Evolutionary conservation across 2,329 filamentous ascomycete species (phyloP), one percentile per base, ranked within the genome.

Genomic region (Tolypocladium cylindrosporum): DNA sequence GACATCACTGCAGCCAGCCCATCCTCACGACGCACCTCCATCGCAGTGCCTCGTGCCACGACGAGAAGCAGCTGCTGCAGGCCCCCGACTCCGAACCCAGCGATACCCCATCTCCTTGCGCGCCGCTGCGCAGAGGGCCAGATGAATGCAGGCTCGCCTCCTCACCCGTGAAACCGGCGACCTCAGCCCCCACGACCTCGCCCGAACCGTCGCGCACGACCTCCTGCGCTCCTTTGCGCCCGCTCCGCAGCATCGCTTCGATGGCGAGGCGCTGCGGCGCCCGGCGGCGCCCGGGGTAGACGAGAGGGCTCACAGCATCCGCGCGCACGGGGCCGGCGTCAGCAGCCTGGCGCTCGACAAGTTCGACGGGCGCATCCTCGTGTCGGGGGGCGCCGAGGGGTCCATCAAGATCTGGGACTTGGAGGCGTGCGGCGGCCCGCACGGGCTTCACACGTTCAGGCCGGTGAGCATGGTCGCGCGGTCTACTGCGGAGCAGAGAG

Each of bases 351-450:
- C 88, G 0, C 80, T 96, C 43, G 92, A 97, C 67, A 84, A 85
- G 55, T 91, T 94, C 67, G 89, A 94, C 61, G 90, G 89, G 3
- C 68, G 70, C 65, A 88, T 89, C 63, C 79, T 97, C 61, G 73
- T 96, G 2, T 96, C 92, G 0, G 93, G 90, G 4, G 91, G 92
- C 37, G 87, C 90, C 5, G 91, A 96, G 68, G 90, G 89, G 11
- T 89, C 88, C 1, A 84, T 97, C 67, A 89, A 86, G 63, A 75
- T 97, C 52, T 97, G 92, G 92, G 87, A 97, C 72, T 81, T 97
- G 8, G 89, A 96, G 66, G 75, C 80, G 55, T 76, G 77, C 63
- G 69, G 68, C 14, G 77, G 77, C 60, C 71, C 75, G 7, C 75
- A 73, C 61, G 70, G 61, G 60, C 71, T 70, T 41, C 79, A 78